Base-by-base conservation (phyloP, 495 filamentous ascomycete species). In the Aspergillus funiculosus region DNA sequence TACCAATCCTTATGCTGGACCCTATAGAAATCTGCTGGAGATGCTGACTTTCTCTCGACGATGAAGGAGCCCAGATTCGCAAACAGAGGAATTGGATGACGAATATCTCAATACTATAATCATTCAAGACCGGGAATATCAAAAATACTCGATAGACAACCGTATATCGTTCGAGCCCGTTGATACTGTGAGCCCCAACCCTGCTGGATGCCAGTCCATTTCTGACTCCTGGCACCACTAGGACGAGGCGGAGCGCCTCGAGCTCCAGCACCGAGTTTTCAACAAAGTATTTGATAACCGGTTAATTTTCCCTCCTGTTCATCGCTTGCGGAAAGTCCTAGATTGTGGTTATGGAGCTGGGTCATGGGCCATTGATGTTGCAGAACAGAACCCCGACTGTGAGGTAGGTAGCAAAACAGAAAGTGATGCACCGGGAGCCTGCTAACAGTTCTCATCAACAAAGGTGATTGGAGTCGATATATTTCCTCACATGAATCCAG, bases 381-480 rank as follows among this genome's bases (percentile, higher is more conserved):
- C 79, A 30, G 74, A 87, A 56, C 68, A 75, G 50, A 73, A 88
- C 66, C 83, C 85, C 19, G 64, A 79, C 54, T 87, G 85, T 62
- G 76, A 91, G 66, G 89, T 92, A 61, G 51, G 40, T 45, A 21
- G 15, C 22, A 9, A 11, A n/a, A 13, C 14, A 22, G 2, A 18
- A 0, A 11, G 1, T 10, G 3, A 20, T 38, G 13, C 0, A 26
- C 13, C 13, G 6, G 13, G 21, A 28, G 20, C 28, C 40, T 37
- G 34, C 53, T 66, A 41, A 66, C 35, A n/a, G 15, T 34, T n/a
- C 13, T 48, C 37, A 28, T 43, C 28, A 58, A 10, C 14, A 40
- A 50, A 94, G 87, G 86, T 92, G 15, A 79, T 84, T 54, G 87
- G 86, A 24, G 69, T 94, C 56, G 87, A 94, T 60, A 82, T 91